Evolutionary conservation across 805 yeast genomes (phyloP), one percentile per base, ranked within the genome.

Genomic region (Saccharomycopsis oosterbeekiorum): DNA sequence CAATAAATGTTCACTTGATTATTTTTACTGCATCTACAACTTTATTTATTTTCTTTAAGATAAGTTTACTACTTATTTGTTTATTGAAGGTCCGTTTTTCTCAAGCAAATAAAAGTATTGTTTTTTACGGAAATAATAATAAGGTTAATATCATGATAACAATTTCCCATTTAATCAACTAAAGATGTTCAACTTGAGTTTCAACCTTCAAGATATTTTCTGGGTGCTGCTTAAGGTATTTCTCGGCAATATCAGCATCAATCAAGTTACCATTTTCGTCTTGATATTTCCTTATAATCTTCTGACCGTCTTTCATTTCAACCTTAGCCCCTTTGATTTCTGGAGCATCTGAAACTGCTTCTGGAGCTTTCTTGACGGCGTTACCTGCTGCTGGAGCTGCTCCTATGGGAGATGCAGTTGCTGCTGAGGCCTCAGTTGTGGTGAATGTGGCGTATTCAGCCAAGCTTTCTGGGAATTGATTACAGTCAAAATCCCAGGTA

Each of bases 401-500:
- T 24, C 54, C 60, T 55, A 39, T 29, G 11, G 56, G 42, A 11
- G 37, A 43, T 15, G 58, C 17, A 36, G 60, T 40, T 4, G 34
- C 37, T 12, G 40, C 47, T 19, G 55, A 37, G n/a, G 55, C n/a
- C 34, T 55, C 34, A n/a, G 39, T 39, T 14, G 60, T 43, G 12
- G 62, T 42, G 1, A 55, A 19, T 12, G 50, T 26, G n/a, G 54
- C 64, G 65, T 74, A 75, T 14, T 67, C 71, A 14, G 60, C 66
- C 17, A 56, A 61, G 21, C 65, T 61, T 19, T 69, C 60, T 9
- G 60, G 65, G 51, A 62, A 62, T 12, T 77, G 67, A 64, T 75
- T 76, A 76, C 99, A 94, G 69, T 86, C 87, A 70, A 84, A 94
- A 78, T 94, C 99, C 99, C 98, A 94, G 47, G 82, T 78, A 2